Percentiles rank a stretch among this genome's conserved stretches.
phyloP scores from a whole-genome alignment of 164 flowering plant genomes.

The Stephania cephalantha region DNA sequence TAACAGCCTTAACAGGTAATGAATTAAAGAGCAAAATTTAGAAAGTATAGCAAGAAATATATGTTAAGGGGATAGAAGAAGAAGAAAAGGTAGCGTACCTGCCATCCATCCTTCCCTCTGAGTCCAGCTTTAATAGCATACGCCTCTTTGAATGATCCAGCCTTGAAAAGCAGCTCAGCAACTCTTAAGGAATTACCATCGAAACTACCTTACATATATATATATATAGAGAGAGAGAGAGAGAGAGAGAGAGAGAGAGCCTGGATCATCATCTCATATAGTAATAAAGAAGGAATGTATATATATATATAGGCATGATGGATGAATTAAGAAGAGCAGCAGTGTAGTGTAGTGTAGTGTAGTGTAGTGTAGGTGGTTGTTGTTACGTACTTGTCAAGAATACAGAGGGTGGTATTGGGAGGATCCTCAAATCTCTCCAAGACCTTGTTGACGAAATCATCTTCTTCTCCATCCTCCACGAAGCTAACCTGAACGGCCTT shows the following conservation, averaged over 20 bases:
- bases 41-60: background rate
- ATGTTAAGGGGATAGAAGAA: background rate
- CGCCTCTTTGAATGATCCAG: conserved; percentile 71
- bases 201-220: conserved; percentile 77
- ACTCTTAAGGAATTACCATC: conserved; percentile 83
- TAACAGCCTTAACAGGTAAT: background rate
- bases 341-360: no score
- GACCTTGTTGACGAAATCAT: conserved; percentile 58
- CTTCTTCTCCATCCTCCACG: conserved; percentile 57
- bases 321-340: no score
- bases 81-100: conserved; percentile 27
- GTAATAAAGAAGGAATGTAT: no score
- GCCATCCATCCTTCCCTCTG: conserved; percentile 88
- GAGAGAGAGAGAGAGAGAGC: no score
- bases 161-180: conserved; percentile 72
- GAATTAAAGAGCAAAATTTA: background rate
- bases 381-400: conserved; percentile 57
- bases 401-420: conserved; percentile 44
- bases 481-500: conserved; percentile 41
- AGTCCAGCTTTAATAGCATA: conserved; percentile 87
- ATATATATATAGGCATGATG: no score
- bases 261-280: no score
- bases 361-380: no score
- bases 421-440: conserved; percentile 50
- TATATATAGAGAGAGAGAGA: conserved; percentile 15